Evolutionary conservation across 805 yeast genomes (phyloP), one percentile per base, ranked within the genome.

Genomic region (Metschnikowia reukaufii): DNA sequence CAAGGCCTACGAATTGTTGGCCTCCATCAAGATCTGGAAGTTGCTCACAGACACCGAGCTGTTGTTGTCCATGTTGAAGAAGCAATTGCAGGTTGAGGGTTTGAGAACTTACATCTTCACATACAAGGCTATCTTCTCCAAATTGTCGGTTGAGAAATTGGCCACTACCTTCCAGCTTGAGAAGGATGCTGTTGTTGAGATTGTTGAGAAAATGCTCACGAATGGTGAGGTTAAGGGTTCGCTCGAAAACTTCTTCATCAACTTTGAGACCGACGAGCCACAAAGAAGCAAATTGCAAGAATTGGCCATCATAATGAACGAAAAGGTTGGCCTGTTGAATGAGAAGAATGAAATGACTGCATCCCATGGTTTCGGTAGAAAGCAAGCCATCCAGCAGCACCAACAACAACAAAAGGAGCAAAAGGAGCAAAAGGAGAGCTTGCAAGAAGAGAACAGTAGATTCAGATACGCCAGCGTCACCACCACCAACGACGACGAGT

Each of bases 31-130:
- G 73, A 83, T 87, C 59, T 94, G 98, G 98, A 79, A 79, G 53
- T 76, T 90, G 66, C 76, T 88, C 67, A 82, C 88, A 49, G 83
- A 87, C 57, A 66, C 82, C 46, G 88, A 81, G 42, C 69, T 75
- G 40, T 78, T 88, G 63, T 83, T 82, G 70, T 69, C 68, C n/a
- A 81, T 87, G 84, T 77, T 94, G 61, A 78, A 78, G 56, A 78
- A 77, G 54, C 88, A 87, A 71, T 78, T 95, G 59, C 96, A 94
- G 74, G 73, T 82, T 45, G 96, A 89, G 69, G 96, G 97, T 39
- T 78, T 94, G 63, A 83, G 96, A 70, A 88, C 97, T n/a, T 94
- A 87, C 67, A 75, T 94, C 54, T 87, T 89, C 76, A 84, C 87
- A 54, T 90, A 85, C 73, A 88, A 87, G 63, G 68, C 83, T 29